Base-by-base conservation (phyloP, 1,284 basidiomycete genomes). In the Vanrija humicola region DNA sequence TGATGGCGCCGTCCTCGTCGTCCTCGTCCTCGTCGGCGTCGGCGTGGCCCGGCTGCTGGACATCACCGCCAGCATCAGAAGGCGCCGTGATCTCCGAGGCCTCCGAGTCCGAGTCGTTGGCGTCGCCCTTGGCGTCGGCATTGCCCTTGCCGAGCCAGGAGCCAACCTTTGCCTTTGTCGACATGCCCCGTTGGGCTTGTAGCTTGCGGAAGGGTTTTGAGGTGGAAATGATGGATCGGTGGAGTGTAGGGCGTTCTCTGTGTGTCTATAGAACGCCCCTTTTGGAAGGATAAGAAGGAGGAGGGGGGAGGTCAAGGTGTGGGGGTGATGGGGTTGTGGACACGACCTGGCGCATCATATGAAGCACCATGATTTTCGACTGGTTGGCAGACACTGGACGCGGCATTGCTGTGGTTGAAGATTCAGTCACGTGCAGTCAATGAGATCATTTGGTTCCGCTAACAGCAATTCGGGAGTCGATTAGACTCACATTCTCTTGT, bases 91-190 rank as follows among this genome's bases (percentile, higher is more conserved):
- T 43, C 40, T 47, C 53, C n/a, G 55, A 48, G 46, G 59, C 51
- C 10, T 58, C 66, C 19, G 67, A 67, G 45, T 63, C 60, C 12
- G 71, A 72, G 23, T 72, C 70, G 56, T 71, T 70, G n/a, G 70
- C 69, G 43, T 55, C 56, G 18, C 43, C 46, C 43, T 57, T 58
- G 21, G 52, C 57, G 6, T 34, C 34, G 34, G 34, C 34, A 15
- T 49, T 50, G 21, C 44, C 55, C 25, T 68, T 64, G 52, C 69
- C 67, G 14, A 75, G 65, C 75, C 75, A 77, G 51, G 70, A 68
- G 45, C 74, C 74, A 61, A 77, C 74, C 62, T 77, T 77, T 29
- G 59, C 63, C 44, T 63, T 65, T 16, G 73, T 49, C 39, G 72
- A 58, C 70, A 73, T 73, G 49, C 61, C 64, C 46, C 64, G 60